Evolutionary conservation across 495 filamentous ascomycete genomes (phyloP), one percentile per base, ranked within the genome.

Genomic region (Aspergillus coremiiformis): DNA sequence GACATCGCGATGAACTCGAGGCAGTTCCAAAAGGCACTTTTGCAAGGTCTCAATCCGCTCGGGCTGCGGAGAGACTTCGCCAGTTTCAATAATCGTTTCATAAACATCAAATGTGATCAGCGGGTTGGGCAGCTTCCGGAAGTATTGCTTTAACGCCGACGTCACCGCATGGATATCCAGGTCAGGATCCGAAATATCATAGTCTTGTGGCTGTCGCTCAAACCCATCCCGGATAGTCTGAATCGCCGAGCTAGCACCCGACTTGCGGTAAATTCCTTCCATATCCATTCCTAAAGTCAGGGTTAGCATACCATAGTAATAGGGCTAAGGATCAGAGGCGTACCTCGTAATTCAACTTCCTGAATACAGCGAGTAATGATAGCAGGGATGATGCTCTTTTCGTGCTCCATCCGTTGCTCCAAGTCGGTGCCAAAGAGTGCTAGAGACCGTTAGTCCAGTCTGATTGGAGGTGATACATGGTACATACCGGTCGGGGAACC

Each of bases 241-340:
- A 66, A 94, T 85, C 55, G 89, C 87, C 1, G 85, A 85, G 49
- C 84, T 85, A 58, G 91, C 92, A 44, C 94, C 94, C 27, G 89
- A 92, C 75, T 99, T 99, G 55, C 94, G 84, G 74, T 99, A 99
- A 57, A 99, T 95, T 46, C 94, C 94, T 70, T 97, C 92, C 64
- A 94, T 80, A 62, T 97, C 90, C 90, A 99, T 96, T 39, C 93
- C 93, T 83, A 49, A n/a, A 32, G 33, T 14, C 54, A 44, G 53
- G 49, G 24, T 42, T 51, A 43, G 39, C n/a, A n/a, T n/a, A n/a
- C n/a, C n/a, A 52, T 30, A 10, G 20, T 43, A 11, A 33, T 17
- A 10, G 21, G 19, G 0, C 14, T 19, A 37, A 23, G 24, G 32
- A 14, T 11, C 24, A 33, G 37, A 27, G 12, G 60, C 74, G 48